A percentile compares a stretch with the other conserved stretches of the same genome.
Evolutionary conservation across 2,329 filamentous ascomycete genomes (phyloP).

Genomic region (Curvularia lunata): DNA sequence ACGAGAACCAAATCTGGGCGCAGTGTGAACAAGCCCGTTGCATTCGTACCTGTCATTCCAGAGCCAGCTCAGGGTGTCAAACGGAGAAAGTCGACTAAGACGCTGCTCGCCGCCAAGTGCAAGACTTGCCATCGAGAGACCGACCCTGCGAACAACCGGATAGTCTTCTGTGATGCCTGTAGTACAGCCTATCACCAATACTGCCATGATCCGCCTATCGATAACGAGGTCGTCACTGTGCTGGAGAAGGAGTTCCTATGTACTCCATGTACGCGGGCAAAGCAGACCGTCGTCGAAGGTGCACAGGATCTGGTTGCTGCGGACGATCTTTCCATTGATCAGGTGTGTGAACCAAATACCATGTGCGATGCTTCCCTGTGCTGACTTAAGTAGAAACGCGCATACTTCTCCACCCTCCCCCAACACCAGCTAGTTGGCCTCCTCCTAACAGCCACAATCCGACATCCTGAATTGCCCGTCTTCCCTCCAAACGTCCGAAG

Average conservation of each 20-base stretch:
- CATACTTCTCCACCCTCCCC: constrained; percentile 67
- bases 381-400: constrained; percentile 59
- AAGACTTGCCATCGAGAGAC: constrained; percentile 74
- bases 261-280: constrained; percentile 59
- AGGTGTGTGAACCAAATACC: constrained; percentile 43
- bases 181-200: constrained; percentile 80
- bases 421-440: constrained; percentile 68
- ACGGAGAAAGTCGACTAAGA: constrained; percentile 64
- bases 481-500: constrained; percentile 57
- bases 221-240: constrained; percentile 70
- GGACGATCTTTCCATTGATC: constrained; percentile 49
- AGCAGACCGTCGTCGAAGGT: constrained; percentile 39
- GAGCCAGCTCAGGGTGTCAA: constrained; percentile 57
- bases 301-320: constrained; percentile 50
- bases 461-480: constrained; percentile 70
- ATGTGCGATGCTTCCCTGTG: not conserved
- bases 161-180: constrained; percentile 86
- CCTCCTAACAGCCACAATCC: constrained; percentile 65
- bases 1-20: constrained; percentile 79
- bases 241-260: constrained; percentile 76
- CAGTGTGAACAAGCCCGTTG: constrained; percentile 69
- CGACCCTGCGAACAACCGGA: constrained; percentile 75
- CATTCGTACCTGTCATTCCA: constrained; percentile 64
- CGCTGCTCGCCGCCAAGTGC: constrained; percentile 65
- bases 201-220: constrained; percentile 78